phyloP scores from a whole-genome alignment of 495 filamentous ascomycete species.

The Astrocystis sublimbata region DNA sequence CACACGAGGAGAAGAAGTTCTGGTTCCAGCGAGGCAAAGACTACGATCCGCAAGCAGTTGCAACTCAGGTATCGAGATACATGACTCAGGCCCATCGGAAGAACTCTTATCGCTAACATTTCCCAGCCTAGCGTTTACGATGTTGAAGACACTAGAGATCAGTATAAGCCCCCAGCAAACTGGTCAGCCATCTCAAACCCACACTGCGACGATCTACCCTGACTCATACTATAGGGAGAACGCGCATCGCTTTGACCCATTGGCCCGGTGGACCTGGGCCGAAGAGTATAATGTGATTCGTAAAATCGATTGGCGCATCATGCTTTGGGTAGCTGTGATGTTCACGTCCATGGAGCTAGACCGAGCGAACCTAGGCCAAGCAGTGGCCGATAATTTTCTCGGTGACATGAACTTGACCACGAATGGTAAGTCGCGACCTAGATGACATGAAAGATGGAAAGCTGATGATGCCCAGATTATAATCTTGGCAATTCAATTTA shows the following conservation, averaged over 20 bases:
- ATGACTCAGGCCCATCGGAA: not conserved
- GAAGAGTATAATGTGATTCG: slow-evolving; percentile 41
- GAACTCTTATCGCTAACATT: not conserved
- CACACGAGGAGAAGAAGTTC: slow-evolving; percentile 39
- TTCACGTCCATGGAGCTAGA: slow-evolving; percentile 85
- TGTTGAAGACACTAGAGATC: slow-evolving; percentile 37
- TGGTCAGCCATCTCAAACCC: slow-evolving; percentile 32
- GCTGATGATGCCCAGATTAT: slow-evolving; percentile 51
- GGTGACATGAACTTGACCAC: slow-evolving; percentile 37
- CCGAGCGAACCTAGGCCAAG: slow-evolving; percentile 61
- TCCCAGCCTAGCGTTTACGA: slow-evolving; percentile 48
- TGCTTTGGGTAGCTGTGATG: slow-evolving; percentile 69
- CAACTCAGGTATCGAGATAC: slow-evolving; percentile 47
- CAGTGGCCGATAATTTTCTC: slow-evolving; percentile 43
- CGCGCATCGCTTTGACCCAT: slow-evolving; percentile 44
- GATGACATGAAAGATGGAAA: not conserved
- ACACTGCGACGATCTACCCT: not conserved
- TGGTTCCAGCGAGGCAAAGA: slow-evolving; percentile 44
- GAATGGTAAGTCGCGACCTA: slow-evolving; percentile 29
- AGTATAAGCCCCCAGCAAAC: slow-evolving; percentile 39
- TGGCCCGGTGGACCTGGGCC: slow-evolving; percentile 44
- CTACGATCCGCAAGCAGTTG: slow-evolving; percentile 55
- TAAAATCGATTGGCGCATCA: slow-evolving; percentile 45
- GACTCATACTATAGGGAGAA: slow-evolving; percentile 42
- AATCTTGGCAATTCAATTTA: slow-evolving; percentile 79